Conservation (phyloP, 2,329 filamentous ascomycete species). For the Claviceps maximensis region DNA sequence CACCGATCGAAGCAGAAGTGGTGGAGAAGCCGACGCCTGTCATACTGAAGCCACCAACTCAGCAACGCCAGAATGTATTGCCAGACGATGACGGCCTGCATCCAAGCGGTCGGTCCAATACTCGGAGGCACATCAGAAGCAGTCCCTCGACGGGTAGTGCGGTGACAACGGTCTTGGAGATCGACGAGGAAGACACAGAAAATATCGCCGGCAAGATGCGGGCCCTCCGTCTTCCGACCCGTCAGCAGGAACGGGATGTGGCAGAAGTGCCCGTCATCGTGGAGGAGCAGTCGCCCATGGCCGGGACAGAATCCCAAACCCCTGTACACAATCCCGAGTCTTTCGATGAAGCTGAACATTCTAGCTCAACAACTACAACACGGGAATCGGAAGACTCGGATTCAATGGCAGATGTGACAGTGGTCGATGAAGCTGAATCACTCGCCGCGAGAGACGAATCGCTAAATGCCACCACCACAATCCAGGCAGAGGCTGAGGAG, state of each 20-base stretch:
- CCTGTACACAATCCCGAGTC: slow-evolving; percentile 2
- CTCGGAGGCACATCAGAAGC: slow-evolving; percentile 67
- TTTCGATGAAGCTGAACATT: neutral
- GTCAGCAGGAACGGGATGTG: slow-evolving; percentile 31
- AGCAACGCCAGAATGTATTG: slow-evolving; percentile 17
- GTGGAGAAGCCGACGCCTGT: slow-evolving; percentile 21
- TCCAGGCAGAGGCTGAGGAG: neutral
- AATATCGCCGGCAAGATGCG: slow-evolving; percentile 33
- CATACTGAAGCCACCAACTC: slow-evolving; percentile 23
- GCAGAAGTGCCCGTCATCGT: slow-evolving; percentile 29
- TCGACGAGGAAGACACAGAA: slow-evolving; percentile 58
- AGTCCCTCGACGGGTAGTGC: slow-evolving; percentile 67
- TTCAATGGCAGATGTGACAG: slow-evolving; percentile 6
- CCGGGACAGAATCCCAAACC: slow-evolving; percentile 6
- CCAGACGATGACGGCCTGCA: slow-evolving; percentile 38
- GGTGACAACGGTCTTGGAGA: slow-evolving; percentile 71
- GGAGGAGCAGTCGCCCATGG: slow-evolving; percentile 22
- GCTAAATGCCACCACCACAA: neutral
- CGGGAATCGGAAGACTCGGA: neutral
- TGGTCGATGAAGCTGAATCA: slow-evolving; percentile 1
- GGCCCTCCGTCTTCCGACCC: slow-evolving; percentile 31
- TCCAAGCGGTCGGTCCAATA: slow-evolving; percentile 51
- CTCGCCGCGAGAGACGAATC: neutral
- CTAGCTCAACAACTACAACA: neutral
- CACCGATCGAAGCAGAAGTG: slow-evolving; percentile 27